phyloP scores from a whole-genome alignment of 371 early-diverging fungal genomes.

The Gilbertella persicaria region DNA sequence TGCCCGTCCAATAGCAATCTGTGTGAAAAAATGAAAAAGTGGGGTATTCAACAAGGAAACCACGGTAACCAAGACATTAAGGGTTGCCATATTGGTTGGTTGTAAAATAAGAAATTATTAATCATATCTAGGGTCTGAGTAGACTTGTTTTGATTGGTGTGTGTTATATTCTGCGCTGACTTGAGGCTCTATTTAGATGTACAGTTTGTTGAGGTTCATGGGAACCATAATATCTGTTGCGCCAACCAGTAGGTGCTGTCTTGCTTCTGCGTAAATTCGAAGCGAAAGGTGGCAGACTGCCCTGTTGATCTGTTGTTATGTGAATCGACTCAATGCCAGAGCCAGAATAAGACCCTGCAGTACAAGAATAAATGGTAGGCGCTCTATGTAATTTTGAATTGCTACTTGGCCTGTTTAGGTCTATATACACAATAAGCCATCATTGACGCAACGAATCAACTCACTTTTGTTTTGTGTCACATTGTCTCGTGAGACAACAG shows the following conservation, averaged over 20 bases:
- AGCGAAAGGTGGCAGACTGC: background rate
- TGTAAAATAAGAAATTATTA: too few species aligned
- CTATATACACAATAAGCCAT: too few species aligned
- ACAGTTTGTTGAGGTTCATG: slow-evolving; percentile 24
- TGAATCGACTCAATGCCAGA: slow-evolving; percentile 10
- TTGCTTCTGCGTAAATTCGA: slow-evolving; percentile 17
- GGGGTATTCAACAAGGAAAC: too few species aligned
- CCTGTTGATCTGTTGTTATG: background rate
- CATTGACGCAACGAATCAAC: too few species aligned
- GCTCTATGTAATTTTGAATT: slow-evolving; percentile 5
- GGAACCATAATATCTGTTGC: slow-evolving; percentile 18
- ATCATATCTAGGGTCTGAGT: too few species aligned
- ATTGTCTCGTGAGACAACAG: too few species aligned
- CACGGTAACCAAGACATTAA: too few species aligned
- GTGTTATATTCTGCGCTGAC: slow-evolving; percentile 22
- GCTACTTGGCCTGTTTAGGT: slow-evolving; percentile 7
- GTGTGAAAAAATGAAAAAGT: slow-evolving; percentile 9
- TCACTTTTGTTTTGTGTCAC: slow-evolving; percentile 7
- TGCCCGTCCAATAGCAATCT: background rate
- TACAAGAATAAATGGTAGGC: slow-evolving; percentile 19
- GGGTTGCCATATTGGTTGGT: too few species aligned
- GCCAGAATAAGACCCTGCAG: slow-evolving; percentile 23
- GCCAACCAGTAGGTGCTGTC: slow-evolving; percentile 6
- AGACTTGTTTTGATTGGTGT: too few species aligned
- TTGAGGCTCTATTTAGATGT: slow-evolving; percentile 27